Base-by-base conservation (phyloP, 1,284 basidiomycete species). In the Tetrapyrgos nigripes region DNA sequence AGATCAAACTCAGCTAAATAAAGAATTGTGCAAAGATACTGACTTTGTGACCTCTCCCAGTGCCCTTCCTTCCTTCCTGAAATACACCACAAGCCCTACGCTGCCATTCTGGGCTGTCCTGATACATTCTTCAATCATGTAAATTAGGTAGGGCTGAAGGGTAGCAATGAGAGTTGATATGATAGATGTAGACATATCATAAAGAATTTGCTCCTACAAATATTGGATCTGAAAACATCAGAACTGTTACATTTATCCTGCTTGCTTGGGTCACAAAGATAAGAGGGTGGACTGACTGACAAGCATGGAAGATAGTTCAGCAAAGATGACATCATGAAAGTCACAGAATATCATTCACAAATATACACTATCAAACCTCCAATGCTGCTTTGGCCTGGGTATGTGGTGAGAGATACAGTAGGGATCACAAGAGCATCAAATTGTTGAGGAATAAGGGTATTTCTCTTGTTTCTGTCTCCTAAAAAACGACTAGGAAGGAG, bases 241-340 rank as follows among this genome's bases (percentile, higher is more conserved):
- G 91, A 93, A 11, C 91, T 91, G 67, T 93, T 93, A 86, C 96
- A 98, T 78, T 96, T 93, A 70, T 98, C 96, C 73, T 98, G 94
- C 68, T 96, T 95, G 60, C 82, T 82, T 58, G 88, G 84, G 68
- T 97, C 93, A 13, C 81, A 81, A 67, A 96, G 80, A 70, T 85
- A 93, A 3, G 88, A 88, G 1, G 93, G 91, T 66, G 89, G 87
- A 9, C 94, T 94, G 65, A 96, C 91, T 93, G 51, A 44, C 23
- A 21, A n/a, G 9, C 19, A n/a, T 13, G 24, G n/a, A n/a, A n/a
- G n/a, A n/a, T n/a, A n/a, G n/a, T n/a, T 14, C 14, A 43, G 33
- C 10, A 29, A 23, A 37, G 53, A 37, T n/a, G n/a, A n/a, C n/a
- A 48, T 19, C 9, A 24, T 6, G 58, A 43, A 58, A 53, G 37